Conservation (phyloP, 2,329 filamentous ascomycete genomes). For the Corniculantispora saksenae region DNA sequence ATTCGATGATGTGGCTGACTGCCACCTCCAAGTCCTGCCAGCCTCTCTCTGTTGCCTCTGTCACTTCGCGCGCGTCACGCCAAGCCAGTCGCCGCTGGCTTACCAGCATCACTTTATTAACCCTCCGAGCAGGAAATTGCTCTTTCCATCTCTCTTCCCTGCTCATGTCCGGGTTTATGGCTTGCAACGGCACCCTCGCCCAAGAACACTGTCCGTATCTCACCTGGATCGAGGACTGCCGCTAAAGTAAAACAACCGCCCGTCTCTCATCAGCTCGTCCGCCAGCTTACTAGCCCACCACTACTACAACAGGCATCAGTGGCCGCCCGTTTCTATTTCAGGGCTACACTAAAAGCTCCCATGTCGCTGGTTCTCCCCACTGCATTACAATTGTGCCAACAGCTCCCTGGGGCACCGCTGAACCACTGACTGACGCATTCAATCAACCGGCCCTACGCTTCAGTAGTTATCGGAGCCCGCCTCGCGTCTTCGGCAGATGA, state of each 20-base stretch:
- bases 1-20: neutral
- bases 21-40: neutral
- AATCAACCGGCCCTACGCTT: neutral
- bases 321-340: too few species aligned
- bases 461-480: neutral
- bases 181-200: neutral
- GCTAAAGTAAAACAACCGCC: neutral
- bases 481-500: slow-evolving; percentile 1
- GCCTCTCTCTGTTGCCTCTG: neutral
- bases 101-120: neutral
- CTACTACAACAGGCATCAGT: neutral
- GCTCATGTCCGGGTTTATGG: neutral
- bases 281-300: neutral
- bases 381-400: neutral
- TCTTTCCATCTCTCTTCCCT: neutral
- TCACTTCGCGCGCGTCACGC: neutral
- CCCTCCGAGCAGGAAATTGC: too few species aligned
- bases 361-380: neutral
- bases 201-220: neutral
- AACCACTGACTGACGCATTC: neutral
- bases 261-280: neutral
- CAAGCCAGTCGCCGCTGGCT: neutral
- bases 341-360: neutral
- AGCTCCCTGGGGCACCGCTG: too few species aligned
- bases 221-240: neutral